Conservation (phyloP, 176 grass and related monocot species). For the Hordeum vulgare region MorexV3_pseudomolecules_assembly NC_058519.1:630395141-630395640, state of each 20-base stretch:
- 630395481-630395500: neutral
- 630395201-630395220: too few relatives aligned
- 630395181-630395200: too few relatives aligned
- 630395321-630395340: conserved; percentile 40
- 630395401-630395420: conserved; percentile 41
- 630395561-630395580: conserved; percentile 69
- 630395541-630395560: conserved; percentile 47
- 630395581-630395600: conserved; percentile 68
- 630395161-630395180: too few relatives aligned
- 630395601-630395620: conserved; percentile 76
- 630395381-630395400: conserved; percentile 72
- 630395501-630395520: too few relatives aligned
- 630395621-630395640: conserved; percentile 78
- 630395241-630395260: neutral
- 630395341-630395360: conserved; percentile 56
- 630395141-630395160: too few relatives aligned
- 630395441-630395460: conserved; percentile 38
- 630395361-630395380: conserved; percentile 56
- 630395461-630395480: neutral
- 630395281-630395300: neutral
- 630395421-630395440: conserved; percentile 57
- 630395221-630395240: too few relatives aligned
- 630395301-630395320: conserved; percentile 4
- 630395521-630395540: conserved; percentile 36
- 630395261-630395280: conserved; percentile 15